These are phyloP conservation scores for Boletus rubroflammeus DNA, from an alignment of 768 basidiomycete species.

Conservation along the genomic window DNA sequence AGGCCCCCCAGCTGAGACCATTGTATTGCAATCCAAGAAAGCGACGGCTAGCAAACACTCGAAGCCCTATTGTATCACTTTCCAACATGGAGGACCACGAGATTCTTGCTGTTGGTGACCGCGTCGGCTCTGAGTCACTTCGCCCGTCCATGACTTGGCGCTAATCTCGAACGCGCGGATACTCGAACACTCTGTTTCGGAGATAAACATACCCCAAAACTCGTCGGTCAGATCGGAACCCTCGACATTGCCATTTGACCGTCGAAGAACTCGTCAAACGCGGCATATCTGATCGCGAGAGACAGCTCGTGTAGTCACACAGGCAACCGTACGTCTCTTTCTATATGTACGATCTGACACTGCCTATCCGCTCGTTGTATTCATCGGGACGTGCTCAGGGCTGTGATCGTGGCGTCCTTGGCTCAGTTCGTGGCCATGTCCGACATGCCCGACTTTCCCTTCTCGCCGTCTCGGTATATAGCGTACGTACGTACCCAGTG, in stretches of 20 bases:
- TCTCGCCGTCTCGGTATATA: too few species aligned
- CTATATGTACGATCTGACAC: not conserved
- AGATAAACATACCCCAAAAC: slow-evolving; percentile 39
- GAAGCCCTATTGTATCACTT: slow-evolving; percentile 41
- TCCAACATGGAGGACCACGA: slow-evolving; percentile 58
- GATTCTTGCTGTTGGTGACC: slow-evolving; percentile 26
- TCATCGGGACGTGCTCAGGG: slow-evolving; percentile 58
- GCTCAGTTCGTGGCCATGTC: slow-evolving; percentile 45
- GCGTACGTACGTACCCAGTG: slow-evolving; percentile 32
- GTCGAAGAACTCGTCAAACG: slow-evolving; percentile 44
- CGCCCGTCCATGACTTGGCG: too few species aligned
- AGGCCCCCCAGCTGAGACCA: slow-evolving; percentile 49
- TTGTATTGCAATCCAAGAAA: slow-evolving; percentile 38
- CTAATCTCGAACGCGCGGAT: slow-evolving; percentile 32
- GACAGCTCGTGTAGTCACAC: slow-evolving; percentile 39
- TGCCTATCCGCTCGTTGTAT: slow-evolving; percentile 24
- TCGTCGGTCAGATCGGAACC: slow-evolving; percentile 54
- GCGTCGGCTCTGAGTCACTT: slow-evolving; percentile 34
- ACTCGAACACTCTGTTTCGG: slow-evolving; percentile 60
- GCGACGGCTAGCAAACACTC: slow-evolving; percentile 7
- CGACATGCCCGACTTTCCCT: slow-evolving; percentile 62
- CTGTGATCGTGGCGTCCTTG: slow-evolving; percentile 53
- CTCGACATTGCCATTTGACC: slow-evolving; percentile 58
- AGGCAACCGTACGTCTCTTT: too few species aligned
- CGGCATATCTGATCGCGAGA: slow-evolving; percentile 46